Evolutionary conservation across 371 early-diverging fungal genomes (phyloP).

Genomic region (Mortierella sp.): DNA sequence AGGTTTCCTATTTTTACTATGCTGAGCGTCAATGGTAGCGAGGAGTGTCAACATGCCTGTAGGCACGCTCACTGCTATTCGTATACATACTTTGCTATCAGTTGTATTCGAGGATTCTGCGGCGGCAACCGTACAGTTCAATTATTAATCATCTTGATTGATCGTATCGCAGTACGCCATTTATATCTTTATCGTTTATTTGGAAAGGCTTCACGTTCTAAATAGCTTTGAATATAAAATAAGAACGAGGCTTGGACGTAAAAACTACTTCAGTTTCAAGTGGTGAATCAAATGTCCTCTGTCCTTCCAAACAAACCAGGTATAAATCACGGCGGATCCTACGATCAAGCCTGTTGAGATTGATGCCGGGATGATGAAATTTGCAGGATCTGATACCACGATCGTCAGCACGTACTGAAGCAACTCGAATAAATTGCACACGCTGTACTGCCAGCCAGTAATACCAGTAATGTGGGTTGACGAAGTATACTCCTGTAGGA

Average conservation of each 20-base stretch:
- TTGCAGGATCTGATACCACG: conserved; percentile 16
- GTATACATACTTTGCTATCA: too few relatives aligned
- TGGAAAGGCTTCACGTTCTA: too few relatives aligned
- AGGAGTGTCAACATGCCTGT: too few relatives aligned
- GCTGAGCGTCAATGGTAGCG: too few relatives aligned
- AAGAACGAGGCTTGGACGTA: not conserved
- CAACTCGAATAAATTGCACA: conserved; percentile 37
- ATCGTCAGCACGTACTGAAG: conserved; percentile 37
- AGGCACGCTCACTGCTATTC: too few relatives aligned
- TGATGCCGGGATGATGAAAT: conserved; percentile 33
- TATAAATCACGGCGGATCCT: conserved; percentile 20
- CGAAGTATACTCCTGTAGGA: conserved; percentile 33
- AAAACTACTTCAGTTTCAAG: not conserved
- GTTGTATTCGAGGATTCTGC: too few relatives aligned
- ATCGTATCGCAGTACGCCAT: too few relatives aligned
- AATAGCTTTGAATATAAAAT: too few relatives aligned
- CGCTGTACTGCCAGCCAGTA: conserved; percentile 34
- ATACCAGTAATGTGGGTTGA: conserved; percentile 32
- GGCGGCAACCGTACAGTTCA: too few relatives aligned
- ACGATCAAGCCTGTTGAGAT: conserved; percentile 24
- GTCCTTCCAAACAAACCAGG: conserved; percentile 37
- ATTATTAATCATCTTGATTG: too few relatives aligned
- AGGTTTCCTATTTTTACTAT: too few relatives aligned
- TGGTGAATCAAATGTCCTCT: conserved; percentile 34
- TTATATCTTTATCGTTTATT: too few relatives aligned